Percentiles rank a stretch among this genome's conserved stretches.
Conservation (phyloP, 2,329 filamentous ascomycete genomes). For the Phaeoacremonium minimum region DNA sequence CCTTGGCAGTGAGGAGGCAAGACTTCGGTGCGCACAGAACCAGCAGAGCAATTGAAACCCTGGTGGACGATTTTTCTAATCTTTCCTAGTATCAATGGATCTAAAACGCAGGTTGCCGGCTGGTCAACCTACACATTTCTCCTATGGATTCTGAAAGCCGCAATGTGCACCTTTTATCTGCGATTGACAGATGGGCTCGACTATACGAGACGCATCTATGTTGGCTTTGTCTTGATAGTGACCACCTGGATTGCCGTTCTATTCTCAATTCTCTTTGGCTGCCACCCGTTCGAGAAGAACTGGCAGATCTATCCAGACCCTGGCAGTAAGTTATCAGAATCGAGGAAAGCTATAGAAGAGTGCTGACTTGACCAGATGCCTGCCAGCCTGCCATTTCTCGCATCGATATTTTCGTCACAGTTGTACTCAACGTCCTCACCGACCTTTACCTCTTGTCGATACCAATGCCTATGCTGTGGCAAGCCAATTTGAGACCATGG, state of each 20-base stretch:
- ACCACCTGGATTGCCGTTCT: constrained; percentile 26
- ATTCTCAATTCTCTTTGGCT: constrained; percentile 26
- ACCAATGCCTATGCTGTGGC: constrained; percentile 46
- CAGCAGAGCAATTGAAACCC: neutral
- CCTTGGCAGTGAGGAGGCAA: constrained; percentile 34
- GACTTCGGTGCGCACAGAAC: constrained; percentile 18
- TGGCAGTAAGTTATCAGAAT: constrained; percentile 26
- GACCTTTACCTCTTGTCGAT: constrained; percentile 35
- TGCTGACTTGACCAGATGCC: constrained; percentile 15
- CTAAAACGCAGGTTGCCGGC: constrained; percentile 25
- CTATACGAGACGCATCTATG: constrained; percentile 20
- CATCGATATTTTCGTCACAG: constrained; percentile 29
- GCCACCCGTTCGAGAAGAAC: constrained; percentile 26
- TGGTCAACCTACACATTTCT: constrained; percentile 19
- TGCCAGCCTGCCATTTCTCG: constrained; percentile 34
- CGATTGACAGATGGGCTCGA: constrained; percentile 17
- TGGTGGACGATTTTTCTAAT: neutral
- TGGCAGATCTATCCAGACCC: constrained; percentile 39
- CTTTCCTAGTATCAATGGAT: constrained; percentile 23
- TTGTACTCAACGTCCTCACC: constrained; percentile 32
- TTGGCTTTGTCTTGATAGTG: constrained; percentile 26
- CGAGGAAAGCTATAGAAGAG: neutral
- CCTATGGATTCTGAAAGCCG: constrained; percentile 12
- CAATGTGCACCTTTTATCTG: neutral
- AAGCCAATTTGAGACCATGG: constrained; percentile 37